Evolutionary conservation across 148 eudicot genomes (phyloP).

Genomic region (Cornus suecica): DNA sequence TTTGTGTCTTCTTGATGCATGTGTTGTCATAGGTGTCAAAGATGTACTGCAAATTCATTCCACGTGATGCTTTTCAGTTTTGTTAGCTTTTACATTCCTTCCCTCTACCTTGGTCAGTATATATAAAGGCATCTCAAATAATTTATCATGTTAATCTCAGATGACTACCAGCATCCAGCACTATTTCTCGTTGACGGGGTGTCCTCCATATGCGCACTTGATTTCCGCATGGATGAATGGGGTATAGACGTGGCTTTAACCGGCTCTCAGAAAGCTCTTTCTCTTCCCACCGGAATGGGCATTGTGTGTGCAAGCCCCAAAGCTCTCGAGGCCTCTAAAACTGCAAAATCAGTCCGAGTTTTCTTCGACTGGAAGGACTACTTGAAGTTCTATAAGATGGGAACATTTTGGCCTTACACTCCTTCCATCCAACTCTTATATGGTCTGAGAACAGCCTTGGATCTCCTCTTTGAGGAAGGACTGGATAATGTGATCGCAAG

Average conservation of each 20-base stretch:
- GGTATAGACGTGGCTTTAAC: constrained; percentile 95
- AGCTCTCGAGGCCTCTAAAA: constrained; percentile 81
- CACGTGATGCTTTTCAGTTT: too few species aligned
- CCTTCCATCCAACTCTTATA: constrained; percentile 95
- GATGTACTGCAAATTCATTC: too few species aligned
- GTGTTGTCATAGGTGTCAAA: too few species aligned
- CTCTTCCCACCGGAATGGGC: constrained; percentile 95
- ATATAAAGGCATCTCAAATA: not conserved
- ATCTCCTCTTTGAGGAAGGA: constrained; percentile 92
- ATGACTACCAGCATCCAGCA: constrained; percentile 95
- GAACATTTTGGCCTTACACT: constrained; percentile 97
- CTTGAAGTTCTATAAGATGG: constrained; percentile 90
- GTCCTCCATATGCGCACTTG: constrained; percentile 95
- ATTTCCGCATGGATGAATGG: constrained; percentile 99
- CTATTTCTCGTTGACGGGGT: constrained; percentile 92
- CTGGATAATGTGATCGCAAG: constrained; percentile 94
- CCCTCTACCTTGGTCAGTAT: not conserved
- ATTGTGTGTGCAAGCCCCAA: constrained; percentile 91
- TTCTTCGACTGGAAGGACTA: constrained; percentile 98
- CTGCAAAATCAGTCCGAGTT: constrained; percentile 83
- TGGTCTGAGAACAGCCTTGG: constrained; percentile 87
- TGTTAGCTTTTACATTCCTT: not conserved
- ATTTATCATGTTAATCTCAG: constrained; percentile 31
- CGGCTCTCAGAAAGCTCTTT: constrained; percentile 98
- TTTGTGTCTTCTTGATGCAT: too few species aligned